A percentile compares a stretch with the other conserved stretches of the same genome.
Evolutionary conservation across 306 rosid species (phyloP).

Genomic region (Fagus sylvatica): DNA sequence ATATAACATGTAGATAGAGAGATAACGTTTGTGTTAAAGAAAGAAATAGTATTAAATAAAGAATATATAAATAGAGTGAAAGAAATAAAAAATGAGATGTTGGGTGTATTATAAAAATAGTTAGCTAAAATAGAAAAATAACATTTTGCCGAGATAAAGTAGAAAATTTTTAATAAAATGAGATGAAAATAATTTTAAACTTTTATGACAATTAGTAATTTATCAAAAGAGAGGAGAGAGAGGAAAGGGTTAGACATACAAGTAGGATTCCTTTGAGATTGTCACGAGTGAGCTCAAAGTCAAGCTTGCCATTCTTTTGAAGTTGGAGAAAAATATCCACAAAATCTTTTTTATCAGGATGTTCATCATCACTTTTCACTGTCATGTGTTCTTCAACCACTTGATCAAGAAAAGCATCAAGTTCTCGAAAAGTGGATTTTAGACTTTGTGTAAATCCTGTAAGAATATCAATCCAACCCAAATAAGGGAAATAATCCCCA

Average conservation of each 20-base stretch:
- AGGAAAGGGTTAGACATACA: not conserved
- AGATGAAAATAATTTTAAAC: too few relatives aligned
- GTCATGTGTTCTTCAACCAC: conserved; percentile 33
- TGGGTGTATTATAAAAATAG: too few relatives aligned
- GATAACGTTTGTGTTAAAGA: too few relatives aligned
- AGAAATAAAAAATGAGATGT: too few relatives aligned
- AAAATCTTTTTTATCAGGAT: not conserved
- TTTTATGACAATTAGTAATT: not conserved
- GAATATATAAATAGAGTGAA: too few relatives aligned
- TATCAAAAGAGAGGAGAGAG: not conserved
- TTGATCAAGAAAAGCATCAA: conserved; percentile 17
- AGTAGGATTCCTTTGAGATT: conserved; percentile 26
- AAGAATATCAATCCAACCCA: conserved; percentile 33
- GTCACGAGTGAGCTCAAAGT: conserved; percentile 5
- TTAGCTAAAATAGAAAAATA: too few relatives aligned
- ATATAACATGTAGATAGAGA: too few relatives aligned
- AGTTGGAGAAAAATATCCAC: conserved; percentile 29
- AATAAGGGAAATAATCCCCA: conserved; percentile 12
- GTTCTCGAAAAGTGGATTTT: not conserved
- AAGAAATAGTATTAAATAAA: too few relatives aligned
- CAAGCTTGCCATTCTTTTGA: not conserved
- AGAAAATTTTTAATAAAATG: too few relatives aligned
- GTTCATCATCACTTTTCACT: not conserved
- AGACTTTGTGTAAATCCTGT: conserved; percentile 13
- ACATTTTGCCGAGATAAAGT: too few relatives aligned